These are phyloP conservation scores for Podila clonocystis DNA, from an alignment of 192 early-diverging fungal species.

Conservation along the genomic window DNA sequence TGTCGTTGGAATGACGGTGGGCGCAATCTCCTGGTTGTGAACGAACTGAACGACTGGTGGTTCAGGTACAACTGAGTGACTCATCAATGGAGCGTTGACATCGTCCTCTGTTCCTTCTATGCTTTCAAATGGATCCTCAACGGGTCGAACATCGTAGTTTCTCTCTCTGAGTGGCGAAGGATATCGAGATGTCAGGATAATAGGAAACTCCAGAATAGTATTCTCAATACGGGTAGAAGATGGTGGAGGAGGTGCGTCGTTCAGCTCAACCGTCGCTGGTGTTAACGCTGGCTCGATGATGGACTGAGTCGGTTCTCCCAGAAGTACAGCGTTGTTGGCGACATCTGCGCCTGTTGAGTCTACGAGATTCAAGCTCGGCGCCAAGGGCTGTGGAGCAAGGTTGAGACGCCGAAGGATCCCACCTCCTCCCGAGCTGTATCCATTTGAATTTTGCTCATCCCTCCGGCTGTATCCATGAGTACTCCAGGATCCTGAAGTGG, in stretches of 20 bases:
- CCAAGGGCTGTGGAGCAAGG: conserved; percentile 19
- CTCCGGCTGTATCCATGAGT: background rate
- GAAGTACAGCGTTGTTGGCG: conserved; percentile 34
- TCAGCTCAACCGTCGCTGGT: conserved; percentile 33
- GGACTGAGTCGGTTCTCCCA: conserved; percentile 37
- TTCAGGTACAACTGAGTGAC: conserved; percentile 2
- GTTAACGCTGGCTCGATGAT: conserved; percentile 40
- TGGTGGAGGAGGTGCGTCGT: conserved; percentile 43
- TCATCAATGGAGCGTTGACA: conserved; percentile 2
- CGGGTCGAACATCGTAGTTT: background rate
- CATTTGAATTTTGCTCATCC: background rate
- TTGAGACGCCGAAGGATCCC: conserved; percentile 39
- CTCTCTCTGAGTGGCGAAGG: conserved; percentile 1
- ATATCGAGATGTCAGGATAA: conserved; percentile 44
- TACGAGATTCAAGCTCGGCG: conserved; percentile 30
- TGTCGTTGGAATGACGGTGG: conserved; percentile 25
- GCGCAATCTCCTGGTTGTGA: conserved; percentile 32
- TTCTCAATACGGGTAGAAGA: conserved; percentile 26
- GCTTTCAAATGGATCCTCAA: background rate
- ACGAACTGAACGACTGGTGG: conserved; percentile 20
- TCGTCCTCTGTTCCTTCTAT: background rate
- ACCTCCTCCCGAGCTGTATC: conserved; percentile 15
- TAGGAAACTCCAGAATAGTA: conserved; percentile 41
- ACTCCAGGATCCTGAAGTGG: conserved; percentile 13
- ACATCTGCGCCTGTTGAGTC: conserved; percentile 35